phyloP scores from a whole-genome alignment of 75 land plant species.

The Selaginella moellendorffii region DNA sequence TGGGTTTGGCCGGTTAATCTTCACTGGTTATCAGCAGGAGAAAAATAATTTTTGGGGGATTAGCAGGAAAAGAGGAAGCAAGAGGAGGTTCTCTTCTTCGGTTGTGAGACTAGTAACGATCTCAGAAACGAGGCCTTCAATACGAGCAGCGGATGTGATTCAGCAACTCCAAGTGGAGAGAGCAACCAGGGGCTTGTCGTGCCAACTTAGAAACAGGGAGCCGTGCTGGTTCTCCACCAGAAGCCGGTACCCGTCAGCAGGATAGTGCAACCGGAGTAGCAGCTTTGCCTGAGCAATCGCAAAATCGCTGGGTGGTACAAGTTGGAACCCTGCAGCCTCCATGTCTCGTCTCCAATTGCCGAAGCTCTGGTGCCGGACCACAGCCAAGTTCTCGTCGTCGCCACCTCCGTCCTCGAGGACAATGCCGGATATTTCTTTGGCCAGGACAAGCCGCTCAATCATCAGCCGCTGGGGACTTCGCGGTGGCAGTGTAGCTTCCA shows the following conservation, averaged over 20 bases:
- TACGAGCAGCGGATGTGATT: too few species aligned
- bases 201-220: constrained; percentile 28
- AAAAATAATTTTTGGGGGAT: too few species aligned
- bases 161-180: constrained; percentile 67
- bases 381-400: constrained; percentile 7
- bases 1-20: too few species aligned
- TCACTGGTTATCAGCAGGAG: too few species aligned
- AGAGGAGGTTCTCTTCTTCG: too few species aligned
- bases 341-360: constrained; percentile 42
- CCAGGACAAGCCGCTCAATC: constrained; percentile 61
- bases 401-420: constrained; percentile 23
- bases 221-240: constrained; percentile 23
- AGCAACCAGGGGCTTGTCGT: constrained; percentile 39
- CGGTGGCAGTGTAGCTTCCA: constrained; percentile 78
- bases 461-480: constrained; percentile 35
- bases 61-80: too few species aligned
- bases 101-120: too few species aligned
- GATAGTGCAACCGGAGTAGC: constrained; percentile 60
- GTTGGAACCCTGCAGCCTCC: constrained; percentile 35
- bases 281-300: constrained; percentile 65
- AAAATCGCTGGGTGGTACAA: constrained; percentile 41
- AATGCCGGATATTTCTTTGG: constrained; percentile 40
- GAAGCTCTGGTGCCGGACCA: constrained; percentile 35
- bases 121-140: too few species aligned
- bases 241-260: constrained; percentile 71